Conservation (phyloP, 2,329 filamentous ascomycete genomes). For the Colletotrichum karsti region DNA sequence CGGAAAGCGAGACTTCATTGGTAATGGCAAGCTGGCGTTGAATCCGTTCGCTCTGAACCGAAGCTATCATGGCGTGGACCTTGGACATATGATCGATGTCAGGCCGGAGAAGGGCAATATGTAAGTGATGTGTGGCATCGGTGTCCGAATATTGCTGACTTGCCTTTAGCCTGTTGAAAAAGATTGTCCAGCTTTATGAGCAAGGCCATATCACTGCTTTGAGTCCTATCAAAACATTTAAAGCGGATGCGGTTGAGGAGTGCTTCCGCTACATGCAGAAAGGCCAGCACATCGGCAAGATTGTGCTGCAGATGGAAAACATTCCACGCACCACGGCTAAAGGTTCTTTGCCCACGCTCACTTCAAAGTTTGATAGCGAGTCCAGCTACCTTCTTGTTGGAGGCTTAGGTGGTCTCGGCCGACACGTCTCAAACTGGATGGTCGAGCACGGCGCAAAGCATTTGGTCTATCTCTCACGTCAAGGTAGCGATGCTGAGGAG, state of each 20-base stretch:
- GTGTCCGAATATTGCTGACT: not conserved
- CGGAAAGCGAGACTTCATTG: slow-evolving; percentile 47
- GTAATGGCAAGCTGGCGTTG: slow-evolving; percentile 51
- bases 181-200: slow-evolving; percentile 8
- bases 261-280: slow-evolving; percentile 50
- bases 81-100: slow-evolving; percentile 16
- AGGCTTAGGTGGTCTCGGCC: slow-evolving; percentile 35
- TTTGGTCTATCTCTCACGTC: slow-evolving; percentile 24
- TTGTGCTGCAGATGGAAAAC: slow-evolving; percentile 37
- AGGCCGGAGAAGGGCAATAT: slow-evolving; percentile 2
- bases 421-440: slow-evolving; percentile 34
- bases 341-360: not conserved
- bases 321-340: not conserved
- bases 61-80: slow-evolving; percentile 33
- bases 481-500: not conserved
- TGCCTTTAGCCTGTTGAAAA: not conserved
- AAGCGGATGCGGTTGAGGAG: slow-evolving; percentile 37
- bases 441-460: slow-evolving; percentile 32
- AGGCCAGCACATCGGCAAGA: slow-evolving; percentile 50
- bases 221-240: slow-evolving; percentile 32
- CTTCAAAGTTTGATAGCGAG: not conserved
- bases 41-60: slow-evolving; percentile 34
- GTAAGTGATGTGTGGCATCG: not conserved
- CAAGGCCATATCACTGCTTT: slow-evolving; percentile 25
- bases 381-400: slow-evolving; percentile 34